Conservation (phyloP, 2,329 filamentous ascomycete genomes). For the Sarocladiaceae sp. region DNA sequence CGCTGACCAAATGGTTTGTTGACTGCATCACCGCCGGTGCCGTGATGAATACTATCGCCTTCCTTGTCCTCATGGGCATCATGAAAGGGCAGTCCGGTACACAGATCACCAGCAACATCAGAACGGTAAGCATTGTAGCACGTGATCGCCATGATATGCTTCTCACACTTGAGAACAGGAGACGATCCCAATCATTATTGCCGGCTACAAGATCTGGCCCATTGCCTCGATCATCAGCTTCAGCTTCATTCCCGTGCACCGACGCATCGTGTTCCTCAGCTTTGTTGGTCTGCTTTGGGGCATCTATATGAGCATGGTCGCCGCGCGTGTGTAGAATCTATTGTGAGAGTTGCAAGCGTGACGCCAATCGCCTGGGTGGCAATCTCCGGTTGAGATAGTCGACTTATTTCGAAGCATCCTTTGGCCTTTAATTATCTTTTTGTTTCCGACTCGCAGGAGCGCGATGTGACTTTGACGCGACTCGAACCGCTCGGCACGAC, state of each 20-base stretch:
- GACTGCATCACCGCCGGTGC: conserved; percentile 45
- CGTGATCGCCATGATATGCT: not conserved
- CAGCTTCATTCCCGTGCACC: conserved; percentile 43
- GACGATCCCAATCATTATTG: conserved; percentile 43
- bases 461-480: too few species aligned
- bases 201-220: conserved; percentile 49
- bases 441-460: too few species aligned
- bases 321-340: conserved; percentile 34
- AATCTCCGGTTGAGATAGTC: too few species aligned
- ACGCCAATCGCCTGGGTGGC: too few species aligned
- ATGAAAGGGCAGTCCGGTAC: conserved; percentile 34
- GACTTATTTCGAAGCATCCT: too few species aligned
- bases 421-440: too few species aligned
- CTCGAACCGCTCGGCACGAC: too few species aligned
- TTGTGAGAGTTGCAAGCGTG: too few species aligned
- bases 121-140: conserved; percentile 22
- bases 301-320: conserved; percentile 46
- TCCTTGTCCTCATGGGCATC: conserved; percentile 42
- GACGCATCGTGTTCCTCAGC: conserved; percentile 44
- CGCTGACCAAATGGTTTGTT: conserved; percentile 44
- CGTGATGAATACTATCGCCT: conserved; percentile 41
- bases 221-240: conserved; percentile 48
- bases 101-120: conserved; percentile 35
- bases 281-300: conserved; percentile 46
- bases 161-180: conserved; percentile 22